Evolutionary conservation across 2,329 filamentous ascomycete species (phyloP).

Genomic region (Xenosphaeropsis pyriputrescens): DNA sequence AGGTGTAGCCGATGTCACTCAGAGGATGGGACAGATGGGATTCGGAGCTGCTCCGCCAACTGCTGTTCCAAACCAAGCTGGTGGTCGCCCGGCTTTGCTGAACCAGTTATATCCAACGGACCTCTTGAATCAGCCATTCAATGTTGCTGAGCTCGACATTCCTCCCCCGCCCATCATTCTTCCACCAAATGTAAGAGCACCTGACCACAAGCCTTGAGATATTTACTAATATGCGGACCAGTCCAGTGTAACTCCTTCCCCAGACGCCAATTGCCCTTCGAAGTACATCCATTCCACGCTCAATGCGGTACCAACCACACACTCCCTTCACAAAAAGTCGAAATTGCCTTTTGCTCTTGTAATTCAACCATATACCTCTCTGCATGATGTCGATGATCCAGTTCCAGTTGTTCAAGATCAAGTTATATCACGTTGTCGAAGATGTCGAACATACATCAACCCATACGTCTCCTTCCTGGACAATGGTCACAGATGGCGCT

Average conservation of each 20-base stretch:
- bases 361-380: conserved; percentile 86
- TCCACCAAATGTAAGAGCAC: conserved; percentile 67
- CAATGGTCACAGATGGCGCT: conserved; percentile 94
- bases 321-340: conserved; percentile 90
- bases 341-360: conserved; percentile 90
- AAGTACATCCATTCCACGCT: conserved; percentile 93
- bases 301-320: conserved; percentile 84
- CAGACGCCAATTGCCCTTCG: conserved; percentile 77
- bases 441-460: conserved; percentile 96
- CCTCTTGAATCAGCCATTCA: conserved; percentile 83
- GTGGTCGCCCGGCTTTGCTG: conserved; percentile 37
- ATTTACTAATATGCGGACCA: conserved; percentile 29
- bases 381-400: conserved; percentile 84
- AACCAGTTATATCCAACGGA: conserved; percentile 92
- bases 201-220: not conserved
- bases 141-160: conserved; percentile 81
- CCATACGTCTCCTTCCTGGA: conserved; percentile 94
- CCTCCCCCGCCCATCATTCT: conserved; percentile 84
- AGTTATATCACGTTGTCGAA: conserved; percentile 89
- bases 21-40: conserved; percentile 71
- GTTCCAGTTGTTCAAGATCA: conserved; percentile 92
- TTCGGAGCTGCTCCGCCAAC: conserved; percentile 32
- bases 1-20: conserved; percentile 57
- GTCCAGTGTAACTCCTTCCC: conserved; percentile 84
- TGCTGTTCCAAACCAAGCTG: conserved; percentile 30